A percentile compares a stretch with the other conserved stretches of the same genome.
These are phyloP conservation scores for Trypanosoma avium DNA, from an alignment of 208 protist genomes.

Conservation along the genomic window DNA sequence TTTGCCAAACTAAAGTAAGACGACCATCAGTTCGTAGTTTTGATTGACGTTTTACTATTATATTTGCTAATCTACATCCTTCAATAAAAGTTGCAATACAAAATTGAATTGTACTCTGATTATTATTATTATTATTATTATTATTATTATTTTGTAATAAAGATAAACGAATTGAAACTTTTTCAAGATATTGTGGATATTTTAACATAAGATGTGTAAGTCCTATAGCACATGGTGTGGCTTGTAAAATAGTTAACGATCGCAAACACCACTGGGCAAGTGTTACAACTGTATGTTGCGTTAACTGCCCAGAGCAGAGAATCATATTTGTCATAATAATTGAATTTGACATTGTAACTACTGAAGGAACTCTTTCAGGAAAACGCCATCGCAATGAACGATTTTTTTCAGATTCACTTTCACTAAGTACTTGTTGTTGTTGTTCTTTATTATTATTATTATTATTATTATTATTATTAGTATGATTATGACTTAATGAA, in stretches of 20 bases:
- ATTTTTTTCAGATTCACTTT: neutral
- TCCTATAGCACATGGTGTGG: slow-evolving; percentile 16
- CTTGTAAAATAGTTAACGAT: neutral
- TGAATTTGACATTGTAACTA: slow-evolving; percentile 9
- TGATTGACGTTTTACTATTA: neutral
- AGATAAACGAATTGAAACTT: neutral
- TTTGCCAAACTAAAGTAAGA: slow-evolving; percentile 6
- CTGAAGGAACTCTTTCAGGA: slow-evolving; percentile 13
- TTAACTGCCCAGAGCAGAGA: slow-evolving; percentile 8
- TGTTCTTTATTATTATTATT: neutral
- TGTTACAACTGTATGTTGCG: slow-evolving; percentile 16
- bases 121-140: neutral
- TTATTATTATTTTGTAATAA: neutral
- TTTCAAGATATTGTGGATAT: slow-evolving; percentile 19
- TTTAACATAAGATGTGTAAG: slow-evolving; percentile 32
- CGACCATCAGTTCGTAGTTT: neutral
- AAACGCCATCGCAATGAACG: slow-evolving; percentile 17
- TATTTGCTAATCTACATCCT: slow-evolving; percentile 15
- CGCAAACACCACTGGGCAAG: slow-evolving; percentile 26
- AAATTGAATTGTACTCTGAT: slow-evolving; percentile 2
- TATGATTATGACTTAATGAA: neutral
- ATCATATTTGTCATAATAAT: slow-evolving; percentile 28
- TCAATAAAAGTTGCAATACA: slow-evolving; percentile 15
- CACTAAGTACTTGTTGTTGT: neutral
- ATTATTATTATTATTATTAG: no score